Percentiles rank a stretch among this genome's conserved stretches.
These are phyloP conservation scores for Geoglossum cookeanum DNA, from an alignment of 2,329 filamentous ascomycete species.

Conservation along the genomic window DNA sequence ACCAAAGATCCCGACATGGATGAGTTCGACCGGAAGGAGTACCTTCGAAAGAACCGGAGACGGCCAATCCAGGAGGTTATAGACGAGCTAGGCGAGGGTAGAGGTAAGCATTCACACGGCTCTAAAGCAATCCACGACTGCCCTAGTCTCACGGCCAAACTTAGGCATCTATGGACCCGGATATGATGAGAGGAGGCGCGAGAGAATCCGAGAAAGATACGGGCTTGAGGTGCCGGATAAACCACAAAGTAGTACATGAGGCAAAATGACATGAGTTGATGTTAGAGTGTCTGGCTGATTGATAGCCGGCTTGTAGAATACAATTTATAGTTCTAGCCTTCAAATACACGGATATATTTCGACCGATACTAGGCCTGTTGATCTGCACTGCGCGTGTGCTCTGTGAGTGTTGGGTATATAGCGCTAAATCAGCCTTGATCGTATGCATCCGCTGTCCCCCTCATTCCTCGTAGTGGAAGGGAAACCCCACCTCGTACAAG, in stretches of 20 bases:
- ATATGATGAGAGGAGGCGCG: slow-evolving; percentile 65
- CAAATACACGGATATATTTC: not conserved
- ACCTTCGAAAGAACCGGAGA: slow-evolving; percentile 52
- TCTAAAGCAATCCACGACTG: not conserved
- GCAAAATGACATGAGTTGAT: too few relatives aligned
- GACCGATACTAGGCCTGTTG: not conserved
- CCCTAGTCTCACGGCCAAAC: not conserved
- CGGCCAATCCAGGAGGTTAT: slow-evolving; percentile 63
- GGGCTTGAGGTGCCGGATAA: slow-evolving; percentile 59
- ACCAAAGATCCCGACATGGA: slow-evolving; percentile 38
- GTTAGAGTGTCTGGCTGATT: not conserved
- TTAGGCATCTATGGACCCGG: slow-evolving; percentile 62
- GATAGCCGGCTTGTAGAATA: not conserved
- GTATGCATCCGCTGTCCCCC: too few relatives aligned
- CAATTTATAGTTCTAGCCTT: not conserved
- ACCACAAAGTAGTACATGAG: slow-evolving; percentile 11
- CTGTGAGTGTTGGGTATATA: not conserved
- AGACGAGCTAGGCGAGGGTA: slow-evolving; percentile 64
- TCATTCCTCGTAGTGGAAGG: too few relatives aligned
- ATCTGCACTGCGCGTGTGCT: not conserved
- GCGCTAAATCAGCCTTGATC: not conserved
- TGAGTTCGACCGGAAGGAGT: slow-evolving; percentile 61
- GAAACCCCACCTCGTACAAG: too few relatives aligned
- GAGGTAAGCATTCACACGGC: slow-evolving; percentile 40
- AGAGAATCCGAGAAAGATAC: slow-evolving; percentile 72